These are phyloP conservation scores for Claviceps sp. DNA, from an alignment of 2,329 filamentous ascomycete species.

Conservation along the genomic window DNA sequence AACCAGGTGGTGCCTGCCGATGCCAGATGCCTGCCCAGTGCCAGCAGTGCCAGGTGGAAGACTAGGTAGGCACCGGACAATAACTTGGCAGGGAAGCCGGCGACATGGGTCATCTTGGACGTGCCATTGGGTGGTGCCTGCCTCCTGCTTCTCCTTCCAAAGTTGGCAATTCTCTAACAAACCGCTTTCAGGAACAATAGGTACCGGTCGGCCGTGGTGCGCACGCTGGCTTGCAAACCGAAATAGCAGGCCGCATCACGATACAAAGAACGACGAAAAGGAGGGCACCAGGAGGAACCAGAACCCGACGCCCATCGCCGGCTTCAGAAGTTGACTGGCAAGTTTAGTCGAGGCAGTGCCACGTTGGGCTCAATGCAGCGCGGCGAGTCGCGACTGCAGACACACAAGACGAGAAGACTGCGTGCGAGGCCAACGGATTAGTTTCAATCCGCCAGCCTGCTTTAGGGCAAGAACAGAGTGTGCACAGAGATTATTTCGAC, in stretches of 20 bases:
- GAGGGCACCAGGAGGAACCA: not conserved
- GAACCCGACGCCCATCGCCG: not conserved
- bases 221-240: not conserved
- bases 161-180: not conserved
- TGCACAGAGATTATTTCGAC: not conserved
- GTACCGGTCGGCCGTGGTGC: no score
- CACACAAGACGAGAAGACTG: not conserved
- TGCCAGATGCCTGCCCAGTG: not conserved
- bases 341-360: not conserved
- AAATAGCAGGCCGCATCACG: not conserved
- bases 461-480: not conserved
- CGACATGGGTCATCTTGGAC: not conserved
- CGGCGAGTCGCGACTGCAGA: not conserved
- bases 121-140: not conserved
- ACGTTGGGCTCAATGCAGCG: constrained; percentile 2
- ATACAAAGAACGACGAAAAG: not conserved
- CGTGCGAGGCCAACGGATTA: not conserved
- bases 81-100: not conserved
- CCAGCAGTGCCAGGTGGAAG: not conserved
- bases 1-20: not conserved
- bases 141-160: not conserved
- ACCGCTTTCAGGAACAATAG: no score
- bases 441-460: not conserved
- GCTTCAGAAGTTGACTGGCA: not conserved
- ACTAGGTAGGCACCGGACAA: not conserved